Base-by-base conservation (phyloP, 139 green algal species). In the Volvox reticuliferus region DNA sequence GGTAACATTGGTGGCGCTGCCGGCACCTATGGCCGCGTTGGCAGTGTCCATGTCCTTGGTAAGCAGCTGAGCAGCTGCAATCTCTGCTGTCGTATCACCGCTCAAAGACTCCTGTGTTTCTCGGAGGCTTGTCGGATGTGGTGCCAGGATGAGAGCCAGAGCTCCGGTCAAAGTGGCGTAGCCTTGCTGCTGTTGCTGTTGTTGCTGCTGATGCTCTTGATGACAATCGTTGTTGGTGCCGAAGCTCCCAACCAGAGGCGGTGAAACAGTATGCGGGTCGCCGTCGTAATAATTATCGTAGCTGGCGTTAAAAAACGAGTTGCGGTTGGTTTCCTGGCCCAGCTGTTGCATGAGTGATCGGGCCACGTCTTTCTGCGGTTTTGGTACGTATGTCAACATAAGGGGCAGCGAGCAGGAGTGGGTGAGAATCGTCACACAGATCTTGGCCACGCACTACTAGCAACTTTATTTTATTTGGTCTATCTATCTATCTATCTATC, bases 291-390 rank as follows among this genome's bases (percentile, higher is more conserved):
- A 24, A 20, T n/a, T 17, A 24, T 81, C 75, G 32, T 81, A 55
- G 33, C 32, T 81, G 75, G 30, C 26, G 75, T 12, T 81, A 35
- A 61, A 18, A 20, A 35, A 18, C 1, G 75, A 81, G 30, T 35
- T 55, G 12, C 32, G 32, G 32, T 1, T 55, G 32, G 30, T 81
- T 55, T 84, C 37, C 9, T 82, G 82, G 30, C 83, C 83, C 67
- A 88, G 83, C 67, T 88, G 83, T 21, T 30, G 63, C 83, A 88
- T 88, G 12, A 88, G 83, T 2, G 35, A 28, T 3, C 83, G 83
- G 13, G 83, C 67, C 35, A 88, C 83, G 18, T 88, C 83, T 68
- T 67, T 80, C 83, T 88, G 83, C 67, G 24, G 22, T 55, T 5
- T 55, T 55, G 44, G 44, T 55, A 55, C 44, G 44, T 55, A 9